A percentile compares a stretch with the other conserved stretches of the same genome.
Evolutionary conservation across 2,329 filamentous ascomycete species (phyloP).

Genomic region (Fusarium torulosum): DNA sequence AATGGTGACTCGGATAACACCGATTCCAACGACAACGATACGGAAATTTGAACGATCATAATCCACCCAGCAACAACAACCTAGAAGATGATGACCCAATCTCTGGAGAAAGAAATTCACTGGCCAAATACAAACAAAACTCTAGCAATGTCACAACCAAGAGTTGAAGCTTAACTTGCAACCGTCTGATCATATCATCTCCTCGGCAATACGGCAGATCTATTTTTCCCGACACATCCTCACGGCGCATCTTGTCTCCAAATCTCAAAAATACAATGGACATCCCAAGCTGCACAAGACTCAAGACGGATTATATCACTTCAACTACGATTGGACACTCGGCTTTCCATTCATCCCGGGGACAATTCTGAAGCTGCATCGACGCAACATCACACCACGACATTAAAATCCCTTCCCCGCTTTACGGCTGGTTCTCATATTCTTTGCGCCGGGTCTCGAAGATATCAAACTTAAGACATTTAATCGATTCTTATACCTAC

Average conservation of each 20-base stretch:
- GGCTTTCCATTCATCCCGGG: conserved; percentile 4
- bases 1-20: no score
- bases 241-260: conserved; percentile 20
- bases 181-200: conserved; percentile 4
- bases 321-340: conserved; percentile 7
- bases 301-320: conserved; percentile 5
- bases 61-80: no score
- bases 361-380: neutral
- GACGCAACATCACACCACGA: neutral
- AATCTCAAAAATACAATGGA: conserved; percentile 26
- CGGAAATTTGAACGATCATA: no score
- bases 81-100: no score
- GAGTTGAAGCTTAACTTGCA: neutral
- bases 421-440: neutral
- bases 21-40: no score
- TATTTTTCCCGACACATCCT: conserved; percentile 43
- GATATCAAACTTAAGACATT: neutral
- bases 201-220: conserved; percentile 45
- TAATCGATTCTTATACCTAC: neutral
- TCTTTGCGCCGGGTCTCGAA: neutral
- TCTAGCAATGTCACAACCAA: no score
- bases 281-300: neutral
- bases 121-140: no score
- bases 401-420: neutral
- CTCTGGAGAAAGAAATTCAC: no score